phyloP scores from a whole-genome alignment of 2,329 filamentous ascomycete genomes.

The Phaeosphaeriaceae sp. region DNA sequence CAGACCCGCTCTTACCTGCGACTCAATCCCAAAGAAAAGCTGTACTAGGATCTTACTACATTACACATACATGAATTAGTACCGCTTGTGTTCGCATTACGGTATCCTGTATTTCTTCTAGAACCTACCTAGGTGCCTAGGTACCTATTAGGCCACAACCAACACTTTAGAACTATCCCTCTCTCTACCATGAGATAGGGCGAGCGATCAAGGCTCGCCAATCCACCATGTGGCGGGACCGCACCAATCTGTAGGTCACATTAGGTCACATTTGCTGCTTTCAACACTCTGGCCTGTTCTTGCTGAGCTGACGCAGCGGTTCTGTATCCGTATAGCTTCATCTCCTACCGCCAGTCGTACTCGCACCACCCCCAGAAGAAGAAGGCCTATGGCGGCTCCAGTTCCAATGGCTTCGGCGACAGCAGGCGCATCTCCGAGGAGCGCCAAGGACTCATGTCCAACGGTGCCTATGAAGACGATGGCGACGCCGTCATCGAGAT shows the following conservation, averaged over 20 bases:
- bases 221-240: slow-evolving; percentile 90
- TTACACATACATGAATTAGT: no score
- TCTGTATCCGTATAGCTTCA: slow-evolving; percentile 70
- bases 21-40: slow-evolving; percentile 2
- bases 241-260: slow-evolving; percentile 86
- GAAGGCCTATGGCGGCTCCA: slow-evolving; percentile 64
- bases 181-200: slow-evolving; percentile 39
- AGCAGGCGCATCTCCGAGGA: slow-evolving; percentile 61
- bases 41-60: no score
- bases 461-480: slow-evolving; percentile 78
- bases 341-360: slow-evolving; percentile 99
- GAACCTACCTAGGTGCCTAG: no score
- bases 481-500: slow-evolving; percentile 97
- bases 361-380: slow-evolving; percentile 92
- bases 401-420: slow-evolving; percentile 61
- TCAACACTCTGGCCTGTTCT: slow-evolving; percentile 19
- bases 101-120: no score
- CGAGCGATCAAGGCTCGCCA: slow-evolving; percentile 28
- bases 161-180: neutral
- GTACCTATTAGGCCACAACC: neutral
- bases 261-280: slow-evolving; percentile 55
- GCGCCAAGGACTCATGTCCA: slow-evolving; percentile 82
- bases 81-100: no score
- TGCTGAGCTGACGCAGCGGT: slow-evolving; percentile 28
- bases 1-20: slow-evolving; percentile 1